Evolutionary conservation across 805 yeast genomes (phyloP).

Genomic region (Helenozyma rhizophorensis): DNA sequence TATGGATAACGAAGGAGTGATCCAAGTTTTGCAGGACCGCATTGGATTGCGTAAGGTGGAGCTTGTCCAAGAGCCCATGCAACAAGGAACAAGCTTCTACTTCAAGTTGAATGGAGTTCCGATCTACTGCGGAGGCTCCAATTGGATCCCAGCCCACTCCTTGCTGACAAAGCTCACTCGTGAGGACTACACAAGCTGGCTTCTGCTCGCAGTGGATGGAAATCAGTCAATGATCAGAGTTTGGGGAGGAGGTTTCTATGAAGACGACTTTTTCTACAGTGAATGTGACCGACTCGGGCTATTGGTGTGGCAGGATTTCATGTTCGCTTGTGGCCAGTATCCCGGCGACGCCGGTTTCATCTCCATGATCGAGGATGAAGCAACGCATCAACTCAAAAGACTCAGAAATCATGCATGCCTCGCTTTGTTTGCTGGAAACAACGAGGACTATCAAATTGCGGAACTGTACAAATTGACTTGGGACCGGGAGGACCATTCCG

Average conservation of each 20-base stretch:
- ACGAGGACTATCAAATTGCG: slow-evolving; percentile 45
- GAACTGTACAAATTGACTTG: slow-evolving; percentile 30
- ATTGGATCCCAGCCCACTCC: slow-evolving; percentile 49
- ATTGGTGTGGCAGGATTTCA: slow-evolving; percentile 52
- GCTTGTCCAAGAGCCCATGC: slow-evolving; percentile 33
- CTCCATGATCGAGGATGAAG: slow-evolving; percentile 33
- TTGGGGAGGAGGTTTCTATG: slow-evolving; percentile 51
- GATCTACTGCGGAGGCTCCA: slow-evolving; percentile 36
- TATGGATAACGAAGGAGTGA: too few relatives aligned
- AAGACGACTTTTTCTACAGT: slow-evolving; percentile 37
- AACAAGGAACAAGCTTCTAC: slow-evolving; percentile 38
- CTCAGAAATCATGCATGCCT: slow-evolving; percentile 40
- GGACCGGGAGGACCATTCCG: slow-evolving; percentile 21
- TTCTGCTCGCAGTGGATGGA: slow-evolving; percentile 31
- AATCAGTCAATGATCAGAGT: slow-evolving; percentile 43
- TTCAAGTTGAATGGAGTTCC: slow-evolving; percentile 39
- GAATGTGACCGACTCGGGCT: slow-evolving; percentile 43
- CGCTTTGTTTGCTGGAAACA: slow-evolving; percentile 41
- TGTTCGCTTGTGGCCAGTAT: slow-evolving; percentile 56
- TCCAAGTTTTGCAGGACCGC: slow-evolving; percentile 10
- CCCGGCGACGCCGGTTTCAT: slow-evolving; percentile 39
- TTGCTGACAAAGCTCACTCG: slow-evolving; percentile 28
- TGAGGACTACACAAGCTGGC: slow-evolving; percentile 34
- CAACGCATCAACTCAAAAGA: slow-evolving; percentile 34
- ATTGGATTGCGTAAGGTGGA: slow-evolving; percentile 41